Evolutionary conservation across 1,139 yeast genomes (phyloP).

Genomic region (Saccharomyces hybrid): DNA sequence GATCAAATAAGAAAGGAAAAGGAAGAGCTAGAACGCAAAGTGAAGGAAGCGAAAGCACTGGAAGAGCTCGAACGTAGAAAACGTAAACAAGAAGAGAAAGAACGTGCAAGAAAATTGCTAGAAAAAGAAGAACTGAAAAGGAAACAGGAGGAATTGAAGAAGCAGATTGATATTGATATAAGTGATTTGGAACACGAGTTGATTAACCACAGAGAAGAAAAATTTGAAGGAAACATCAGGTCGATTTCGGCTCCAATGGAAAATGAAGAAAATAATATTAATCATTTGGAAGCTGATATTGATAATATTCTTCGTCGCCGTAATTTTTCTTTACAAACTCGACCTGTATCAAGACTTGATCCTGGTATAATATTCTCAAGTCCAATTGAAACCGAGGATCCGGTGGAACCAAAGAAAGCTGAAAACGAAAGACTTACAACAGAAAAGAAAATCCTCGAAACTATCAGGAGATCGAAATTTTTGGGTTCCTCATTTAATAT

Average conservation of each 20-base stretch:
- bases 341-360: slow-evolving; percentile 68
- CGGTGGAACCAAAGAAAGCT: slow-evolving; percentile 1
- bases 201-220: slow-evolving; percentile 24
- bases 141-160: slow-evolving; percentile 9
- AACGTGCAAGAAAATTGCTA: slow-evolving; percentile 10
- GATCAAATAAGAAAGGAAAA: slow-evolving; percentile 49
- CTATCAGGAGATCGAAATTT: slow-evolving; percentile 38
- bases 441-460: slow-evolving; percentile 30
- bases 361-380: slow-evolving; percentile 38
- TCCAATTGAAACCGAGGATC: slow-evolving; percentile 2
- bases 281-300: slow-evolving; percentile 15
- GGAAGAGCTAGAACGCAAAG: slow-evolving; percentile 38
- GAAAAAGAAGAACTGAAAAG: slow-evolving; percentile 15
- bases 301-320: slow-evolving; percentile 28
- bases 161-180: slow-evolving; percentile 8
- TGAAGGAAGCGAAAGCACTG: slow-evolving; percentile 43
- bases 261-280: slow-evolving; percentile 16
- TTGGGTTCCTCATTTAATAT: slow-evolving; percentile 37
- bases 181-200: slow-evolving; percentile 13
- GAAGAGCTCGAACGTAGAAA: slow-evolving; percentile 44
- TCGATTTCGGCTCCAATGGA: slow-evolving; percentile 35
- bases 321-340: slow-evolving; percentile 37
- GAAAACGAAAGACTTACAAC: slow-evolving; percentile 12
- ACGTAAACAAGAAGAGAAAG: slow-evolving; percentile 15
- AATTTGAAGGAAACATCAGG: slow-evolving; percentile 24